phyloP scores from a whole-genome alignment of 2,329 filamentous ascomycete species.

The Xylariales sp. region DNA sequence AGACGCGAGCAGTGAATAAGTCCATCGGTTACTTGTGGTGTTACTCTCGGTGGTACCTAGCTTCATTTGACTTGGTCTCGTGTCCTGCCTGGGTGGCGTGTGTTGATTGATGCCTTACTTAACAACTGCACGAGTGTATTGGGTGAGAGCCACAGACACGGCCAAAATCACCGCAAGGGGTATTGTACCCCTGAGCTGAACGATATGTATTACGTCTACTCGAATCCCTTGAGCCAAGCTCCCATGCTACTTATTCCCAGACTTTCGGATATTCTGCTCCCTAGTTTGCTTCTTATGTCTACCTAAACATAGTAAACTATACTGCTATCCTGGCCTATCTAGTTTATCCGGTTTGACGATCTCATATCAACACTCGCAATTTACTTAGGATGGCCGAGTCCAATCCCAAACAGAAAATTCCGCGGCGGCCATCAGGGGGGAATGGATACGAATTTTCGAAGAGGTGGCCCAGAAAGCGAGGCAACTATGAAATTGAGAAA shows the following conservation, averaged over 20 bases:
- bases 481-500: conserved; percentile 14
- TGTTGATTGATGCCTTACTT: background rate
- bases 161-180: background rate
- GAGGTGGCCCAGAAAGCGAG: conserved; percentile 3
- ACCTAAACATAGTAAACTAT: background rate
- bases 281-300: background rate
- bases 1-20: background rate
- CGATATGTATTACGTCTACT: background rate
- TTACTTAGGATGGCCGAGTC: background rate
- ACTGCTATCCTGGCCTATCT: too few relatives aligned
- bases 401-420: background rate
- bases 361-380: background rate
- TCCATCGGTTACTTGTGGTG: background rate
- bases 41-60: conserved; percentile 2
- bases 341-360: background rate
- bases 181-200: background rate
- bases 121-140: background rate
- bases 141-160: background rate
- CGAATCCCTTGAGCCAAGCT: too few relatives aligned
- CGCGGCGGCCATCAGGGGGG: background rate
- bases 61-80: background rate
- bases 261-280: too few relatives aligned
- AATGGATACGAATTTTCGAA: background rate
- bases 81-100: background rate
- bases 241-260: background rate